Percentiles rank a stretch among this genome's conserved stretches.
Conservation (phyloP, 345 rosid species). For the Stellera chamaejasme region DNA sequence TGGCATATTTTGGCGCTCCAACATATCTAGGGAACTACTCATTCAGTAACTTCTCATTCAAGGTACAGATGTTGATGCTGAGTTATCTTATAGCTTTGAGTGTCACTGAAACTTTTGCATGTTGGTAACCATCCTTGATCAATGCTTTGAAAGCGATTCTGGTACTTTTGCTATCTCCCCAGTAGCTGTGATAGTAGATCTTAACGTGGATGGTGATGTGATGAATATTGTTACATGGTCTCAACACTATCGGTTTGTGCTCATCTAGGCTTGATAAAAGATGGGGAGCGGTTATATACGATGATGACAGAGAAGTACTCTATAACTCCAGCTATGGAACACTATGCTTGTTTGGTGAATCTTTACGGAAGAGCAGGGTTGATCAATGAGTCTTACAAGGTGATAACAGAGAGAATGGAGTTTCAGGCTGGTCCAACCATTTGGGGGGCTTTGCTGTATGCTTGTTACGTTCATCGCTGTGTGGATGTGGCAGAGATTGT, state of each 20-base stretch:
- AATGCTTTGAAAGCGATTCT: too few species aligned
- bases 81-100: too few species aligned
- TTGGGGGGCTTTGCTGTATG: conserved; percentile 85
- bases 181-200: too few species aligned
- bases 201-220: too few species aligned
- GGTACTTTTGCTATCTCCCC: too few species aligned
- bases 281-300: conserved; percentile 53
- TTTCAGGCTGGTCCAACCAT: conserved; percentile 70
- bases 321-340: conserved; percentile 52
- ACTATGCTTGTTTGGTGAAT: conserved; percentile 79
- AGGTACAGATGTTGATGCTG: conserved; percentile 29
- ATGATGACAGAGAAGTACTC: conserved; percentile 40
- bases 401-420: conserved; percentile 48
- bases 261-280: conserved; percentile 47
- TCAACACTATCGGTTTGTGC: conserved; percentile 66
- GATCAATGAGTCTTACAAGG: conserved; percentile 47
- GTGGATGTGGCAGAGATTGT: conserved; percentile 61
- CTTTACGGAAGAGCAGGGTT: conserved; percentile 72
- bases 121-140: too few species aligned
- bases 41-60: conserved; percentile 91
- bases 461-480: conserved; percentile 56
- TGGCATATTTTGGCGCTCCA: conserved; percentile 65
- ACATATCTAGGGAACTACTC: conserved; percentile 71
- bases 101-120: too few species aligned
- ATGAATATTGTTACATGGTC: too few species aligned